Base-by-base conservation (phyloP, 1,284 basidiomycete species). In the Ceratobasidium sp. region DNA sequence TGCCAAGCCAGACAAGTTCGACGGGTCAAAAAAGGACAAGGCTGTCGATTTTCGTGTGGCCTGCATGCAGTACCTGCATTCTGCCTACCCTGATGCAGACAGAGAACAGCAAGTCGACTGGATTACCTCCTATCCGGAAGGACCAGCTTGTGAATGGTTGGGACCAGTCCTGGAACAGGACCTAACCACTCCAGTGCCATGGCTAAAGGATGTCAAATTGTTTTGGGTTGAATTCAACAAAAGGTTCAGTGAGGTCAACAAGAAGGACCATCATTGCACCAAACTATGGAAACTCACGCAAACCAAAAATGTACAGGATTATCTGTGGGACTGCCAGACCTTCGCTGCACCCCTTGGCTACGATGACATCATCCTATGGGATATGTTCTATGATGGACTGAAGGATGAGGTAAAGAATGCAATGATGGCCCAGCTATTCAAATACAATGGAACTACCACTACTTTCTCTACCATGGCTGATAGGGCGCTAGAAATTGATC, bases 371-470 rank as follows among this genome's bases (percentile, higher is more conserved):
- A n/a, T 27, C 9, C 16, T 62, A 0, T 4, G 22, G 0, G 58
- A 73, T 16, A n/a, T 41, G 22, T 73, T 62, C 16, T 73, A 62
- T 53, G 43, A 54, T 41, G 31, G 59, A 1, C 69, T 62, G 1
- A 27, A 19, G 6, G 39, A 46, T 8, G 14, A 59, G 4, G 22
- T n/a, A 41, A 41, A n/a, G 3, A 14, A 39, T n/a, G 14, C 34
- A 4, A 59, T 59, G 58, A 8, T 59, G 4, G 34, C 29, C 13
- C 31, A 59, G 13, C 19, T 24, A 8, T 54, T 27, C 9, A 27
- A 54, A 8, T 22, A 6, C 2, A 5, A 54, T 3, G 24, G 9
- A 6, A 0, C 24, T 16, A 59, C 58, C 19, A 59, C 39, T 8
- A 59, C 39, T 1, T 37, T 59, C 27, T 1, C 7, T 11, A 9